Evolutionary conservation across 2,329 filamentous ascomycete genomes (phyloP).

Genomic region (Neofusicoccum cordaticola): DNA sequence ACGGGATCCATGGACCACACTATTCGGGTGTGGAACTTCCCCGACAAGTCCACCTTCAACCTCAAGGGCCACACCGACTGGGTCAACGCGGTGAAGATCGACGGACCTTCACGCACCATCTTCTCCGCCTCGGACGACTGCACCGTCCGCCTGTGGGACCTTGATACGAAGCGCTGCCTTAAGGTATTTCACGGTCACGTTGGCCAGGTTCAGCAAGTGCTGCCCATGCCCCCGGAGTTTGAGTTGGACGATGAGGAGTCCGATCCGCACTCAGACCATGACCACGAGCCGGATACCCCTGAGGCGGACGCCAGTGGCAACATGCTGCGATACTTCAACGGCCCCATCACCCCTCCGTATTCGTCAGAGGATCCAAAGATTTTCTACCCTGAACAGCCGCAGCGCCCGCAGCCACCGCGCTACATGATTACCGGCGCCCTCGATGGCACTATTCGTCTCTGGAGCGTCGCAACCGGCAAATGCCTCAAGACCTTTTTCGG

Average conservation of each 20-base stretch:
- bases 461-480: conserved; percentile 79
- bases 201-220: conserved; percentile 89
- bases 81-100: conserved; percentile 93
- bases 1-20: conserved; percentile 87
- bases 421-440: conserved; percentile 94
- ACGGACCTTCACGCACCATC: conserved; percentile 76
- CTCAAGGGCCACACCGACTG: conserved; percentile 86
- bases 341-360: conserved; percentile 17
- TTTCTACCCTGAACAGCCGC: conserved; percentile 55
- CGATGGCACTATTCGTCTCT: conserved; percentile 87
- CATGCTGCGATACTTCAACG: conserved; percentile 8
- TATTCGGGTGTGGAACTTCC: conserved; percentile 90
- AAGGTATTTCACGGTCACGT: conserved; percentile 81
- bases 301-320: background rate
- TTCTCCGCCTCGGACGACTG: conserved; percentile 94
- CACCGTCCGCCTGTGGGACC: conserved; percentile 87
- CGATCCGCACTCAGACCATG: conserved; percentile 55
- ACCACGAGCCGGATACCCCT: conserved; percentile 36
- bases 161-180: conserved; percentile 79
- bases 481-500: conserved; percentile 94
- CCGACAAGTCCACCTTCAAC: conserved; percentile 74
- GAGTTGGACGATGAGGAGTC: conserved; percentile 74
- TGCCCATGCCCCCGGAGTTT: conserved; percentile 81
- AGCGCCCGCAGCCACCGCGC: conserved; percentile 71
- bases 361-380: conserved; percentile 17